phyloP scores from a whole-genome alignment of 2,329 filamentous ascomycete genomes.

The Curvularia verruculosa region DNA sequence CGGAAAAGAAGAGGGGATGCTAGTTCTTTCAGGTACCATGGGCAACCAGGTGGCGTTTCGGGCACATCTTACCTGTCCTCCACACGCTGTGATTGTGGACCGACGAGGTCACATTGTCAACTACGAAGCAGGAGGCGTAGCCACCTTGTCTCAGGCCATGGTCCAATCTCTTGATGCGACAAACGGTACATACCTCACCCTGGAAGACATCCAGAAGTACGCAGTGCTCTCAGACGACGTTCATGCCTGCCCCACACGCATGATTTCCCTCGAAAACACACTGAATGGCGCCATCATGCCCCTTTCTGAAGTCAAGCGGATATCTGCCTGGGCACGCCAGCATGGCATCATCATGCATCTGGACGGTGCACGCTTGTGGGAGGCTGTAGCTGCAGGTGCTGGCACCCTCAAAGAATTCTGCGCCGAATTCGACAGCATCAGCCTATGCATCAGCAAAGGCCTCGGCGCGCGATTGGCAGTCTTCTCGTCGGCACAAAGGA shows the following conservation, averaged over 20 bases:
- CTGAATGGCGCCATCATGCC: conserved; percentile 80
- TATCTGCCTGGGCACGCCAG: conserved; percentile 68
- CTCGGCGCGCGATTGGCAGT: conserved; percentile 79
- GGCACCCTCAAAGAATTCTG: conserved; percentile 71
- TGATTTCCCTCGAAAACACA: conserved; percentile 88
- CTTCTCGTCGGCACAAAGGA: conserved; percentile 67
- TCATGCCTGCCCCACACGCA: conserved; percentile 77
- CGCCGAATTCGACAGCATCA: conserved; percentile 73
- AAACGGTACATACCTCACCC: conserved; percentile 75
- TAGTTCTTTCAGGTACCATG: conserved; percentile 92
- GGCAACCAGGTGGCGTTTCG: conserved; percentile 87
- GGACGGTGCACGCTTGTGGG: conserved; percentile 82
- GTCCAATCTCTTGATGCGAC: conserved; percentile 69
- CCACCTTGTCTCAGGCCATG: conserved; percentile 73
- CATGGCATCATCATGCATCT: conserved; percentile 73
- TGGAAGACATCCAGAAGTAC: conserved; percentile 74
- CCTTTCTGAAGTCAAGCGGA: conserved; percentile 70
- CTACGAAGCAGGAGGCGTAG: conserved; percentile 72
- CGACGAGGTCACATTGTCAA: conserved; percentile 77
- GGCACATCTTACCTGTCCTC: conserved; percentile 77
- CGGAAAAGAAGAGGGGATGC: conserved; percentile 75
- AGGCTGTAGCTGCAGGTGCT: conserved; percentile 74
- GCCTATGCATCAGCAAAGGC: conserved; percentile 81
- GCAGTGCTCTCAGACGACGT: conserved; percentile 71
- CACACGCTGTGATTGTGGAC: conserved; percentile 81